Base-by-base conservation (phyloP, 2,329 filamentous ascomycete genomes). In the Ascochyta fabae region DNA sequence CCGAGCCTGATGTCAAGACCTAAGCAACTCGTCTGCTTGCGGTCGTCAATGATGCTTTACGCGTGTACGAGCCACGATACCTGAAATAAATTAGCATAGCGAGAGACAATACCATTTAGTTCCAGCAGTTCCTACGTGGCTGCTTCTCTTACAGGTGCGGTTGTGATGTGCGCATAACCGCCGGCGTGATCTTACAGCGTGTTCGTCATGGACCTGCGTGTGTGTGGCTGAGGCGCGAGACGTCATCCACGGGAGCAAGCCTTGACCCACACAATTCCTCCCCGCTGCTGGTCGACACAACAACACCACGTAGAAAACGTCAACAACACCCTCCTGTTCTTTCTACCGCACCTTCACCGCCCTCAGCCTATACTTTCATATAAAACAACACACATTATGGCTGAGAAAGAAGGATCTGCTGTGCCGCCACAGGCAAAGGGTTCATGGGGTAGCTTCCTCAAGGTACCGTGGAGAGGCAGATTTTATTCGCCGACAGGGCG, bases 1-100 rank as follows among this genome's bases (percentile, higher is more conserved):
- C 92, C 69, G 90, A 96, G 82, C 95, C 95, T 33, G 92, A 96
- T 79, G 95, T 99, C 71, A 96, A 93, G 88, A 99, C 94, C 58
- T 98, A 88, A 79, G 59, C 45, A 42, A 9, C 8, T 22, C 24
- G 19, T 40, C 23, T 7, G 26, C 36, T 23, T n/a, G 22, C 27
- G 16, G 13, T 43, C 27, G 43, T 39, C 8, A 4, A 44, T 53
- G 53, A 33, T 39, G 53, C 26, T 29, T 45, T 39, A 31, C 43
- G 58, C 40, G 48, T 49, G 40, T 42, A 57, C 43, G 48, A 57
- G 45, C 56, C 49, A 60, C 49, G 59, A 56, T 35, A 55, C 50
- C 35, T 61, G 48, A 43, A 45, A 26, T 49, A 33, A 41, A 41
- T 27, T 43, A 49, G 48, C 53, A 57, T 57, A 57, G 53, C 53